phyloP scores from a whole-genome alignment of 345 rosid species.

The Populus alba region DNA sequence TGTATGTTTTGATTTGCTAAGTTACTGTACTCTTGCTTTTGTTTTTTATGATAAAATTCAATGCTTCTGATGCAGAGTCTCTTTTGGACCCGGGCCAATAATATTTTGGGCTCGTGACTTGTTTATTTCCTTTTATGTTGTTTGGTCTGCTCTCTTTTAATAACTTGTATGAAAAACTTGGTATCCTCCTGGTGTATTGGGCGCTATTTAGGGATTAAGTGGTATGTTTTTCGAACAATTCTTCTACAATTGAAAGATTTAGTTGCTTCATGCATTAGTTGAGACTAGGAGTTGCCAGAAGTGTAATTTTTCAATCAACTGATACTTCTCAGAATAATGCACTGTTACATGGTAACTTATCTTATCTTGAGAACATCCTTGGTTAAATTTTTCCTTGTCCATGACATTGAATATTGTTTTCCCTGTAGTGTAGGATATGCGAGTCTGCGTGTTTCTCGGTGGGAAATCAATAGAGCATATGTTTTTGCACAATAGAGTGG shows the following conservation, averaged over 20 bases:
- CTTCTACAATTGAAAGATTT: neutral
- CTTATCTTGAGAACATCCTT: neutral
- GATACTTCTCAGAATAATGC: neutral
- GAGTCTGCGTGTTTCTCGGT: neutral
- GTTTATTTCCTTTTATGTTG: neutral
- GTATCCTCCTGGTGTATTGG: neutral
- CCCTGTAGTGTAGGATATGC: neutral
- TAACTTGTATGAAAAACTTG: neutral
- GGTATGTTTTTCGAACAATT: neutral
- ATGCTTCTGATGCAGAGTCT: neutral
- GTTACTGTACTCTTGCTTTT: neutral
- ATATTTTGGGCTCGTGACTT: neutral
- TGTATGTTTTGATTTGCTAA: neutral
- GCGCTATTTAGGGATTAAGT: neutral
- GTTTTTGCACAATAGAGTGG: no score
- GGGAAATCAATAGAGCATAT: no score
- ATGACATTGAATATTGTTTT: neutral
- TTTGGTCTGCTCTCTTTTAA: neutral
- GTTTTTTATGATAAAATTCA: neutral
- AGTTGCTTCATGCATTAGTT: neutral
- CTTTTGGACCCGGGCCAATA: neutral
- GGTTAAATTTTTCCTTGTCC: neutral
- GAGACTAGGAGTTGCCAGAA: neutral
- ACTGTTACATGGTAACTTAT: neutral
- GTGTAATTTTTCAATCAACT: neutral